Conservation (phyloP, 2,329 filamentous ascomycete species). For the Sporothrix schenckii region DNA sequence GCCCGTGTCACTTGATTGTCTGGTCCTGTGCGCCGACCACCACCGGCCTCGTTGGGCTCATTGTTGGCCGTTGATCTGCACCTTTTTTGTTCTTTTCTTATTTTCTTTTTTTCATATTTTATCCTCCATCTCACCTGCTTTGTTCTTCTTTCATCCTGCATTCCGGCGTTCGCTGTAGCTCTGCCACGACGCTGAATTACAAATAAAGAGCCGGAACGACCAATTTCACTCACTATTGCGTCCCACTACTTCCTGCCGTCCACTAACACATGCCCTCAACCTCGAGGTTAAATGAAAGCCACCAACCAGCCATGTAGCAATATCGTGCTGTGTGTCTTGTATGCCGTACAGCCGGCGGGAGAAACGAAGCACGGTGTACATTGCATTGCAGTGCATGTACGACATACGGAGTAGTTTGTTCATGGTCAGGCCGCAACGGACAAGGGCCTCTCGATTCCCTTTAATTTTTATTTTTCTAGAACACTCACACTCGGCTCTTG, state of each 20-base stretch:
- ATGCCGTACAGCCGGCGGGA: neutral
- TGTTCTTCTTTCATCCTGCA: neutral
- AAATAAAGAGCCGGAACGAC: neutral
- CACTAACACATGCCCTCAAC: neutral
- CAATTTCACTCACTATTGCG: neutral
- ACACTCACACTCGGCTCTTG: slow-evolving; percentile 1
- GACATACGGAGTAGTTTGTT: no score
- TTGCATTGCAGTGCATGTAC: neutral
- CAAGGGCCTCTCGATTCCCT: neutral
- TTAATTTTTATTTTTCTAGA: slow-evolving; percentile 20
- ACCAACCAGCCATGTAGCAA: slow-evolving; percentile 1
- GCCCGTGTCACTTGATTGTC: slow-evolving; percentile 32
- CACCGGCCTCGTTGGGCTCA: neutral
- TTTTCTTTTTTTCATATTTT: neutral
- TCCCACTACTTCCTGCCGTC: neutral
- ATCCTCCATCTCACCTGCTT: neutral
- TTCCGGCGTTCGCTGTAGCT: neutral
- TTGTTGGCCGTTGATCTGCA: slow-evolving; percentile 1
- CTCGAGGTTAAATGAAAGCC: slow-evolving; percentile 12
- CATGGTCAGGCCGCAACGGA: slow-evolving; percentile 16
- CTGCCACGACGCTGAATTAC: neutral
- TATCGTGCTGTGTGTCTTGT: neutral
- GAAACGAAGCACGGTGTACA: slow-evolving; percentile 21
- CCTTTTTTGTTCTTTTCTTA: neutral
- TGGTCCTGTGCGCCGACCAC: slow-evolving; percentile 14